Conservation (phyloP, 805 yeast genomes). For the Teunomyces stri region DNA sequence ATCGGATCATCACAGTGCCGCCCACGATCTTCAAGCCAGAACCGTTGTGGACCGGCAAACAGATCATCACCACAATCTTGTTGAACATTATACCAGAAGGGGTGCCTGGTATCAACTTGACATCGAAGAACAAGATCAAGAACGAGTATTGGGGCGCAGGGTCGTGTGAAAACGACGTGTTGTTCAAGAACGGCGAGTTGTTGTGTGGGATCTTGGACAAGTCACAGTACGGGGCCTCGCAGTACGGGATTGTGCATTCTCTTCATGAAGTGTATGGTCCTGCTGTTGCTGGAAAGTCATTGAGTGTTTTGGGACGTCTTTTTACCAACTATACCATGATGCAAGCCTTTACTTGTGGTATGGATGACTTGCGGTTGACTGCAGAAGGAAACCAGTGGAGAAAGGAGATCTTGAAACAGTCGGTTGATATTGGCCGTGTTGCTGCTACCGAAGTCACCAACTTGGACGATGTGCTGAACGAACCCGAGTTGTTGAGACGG, state of each 20-base stretch:
- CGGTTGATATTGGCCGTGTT: constrained; percentile 78
- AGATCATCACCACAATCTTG: constrained; percentile 87
- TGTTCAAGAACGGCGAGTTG: constrained; percentile 83
- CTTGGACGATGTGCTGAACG: constrained; percentile 48
- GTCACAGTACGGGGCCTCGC: constrained; percentile 97
- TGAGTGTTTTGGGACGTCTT: constrained; percentile 90
- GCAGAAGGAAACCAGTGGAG: constrained; percentile 90
- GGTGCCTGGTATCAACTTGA: constrained; percentile 89
- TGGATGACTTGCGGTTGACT: constrained; percentile 96
- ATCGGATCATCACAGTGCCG: constrained; percentile 72
- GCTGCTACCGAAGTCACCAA: constrained; percentile 96
- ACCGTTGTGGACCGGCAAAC: constrained; percentile 98
- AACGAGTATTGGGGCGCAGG: constrained; percentile 91
- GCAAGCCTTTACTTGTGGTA: constrained; percentile 98
- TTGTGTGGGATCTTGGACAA: constrained; percentile 93
- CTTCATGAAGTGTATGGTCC: constrained; percentile 95
- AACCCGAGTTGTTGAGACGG: constrained; percentile 79
- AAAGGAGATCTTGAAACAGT: constrained; percentile 70
- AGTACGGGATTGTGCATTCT: constrained; percentile 95
- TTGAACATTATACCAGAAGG: constrained; percentile 81
- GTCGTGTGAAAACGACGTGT: constrained; percentile 80
- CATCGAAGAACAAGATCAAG: constrained; percentile 84
- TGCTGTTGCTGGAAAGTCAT: constrained; percentile 79
- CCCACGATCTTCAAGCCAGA: constrained; percentile 87
- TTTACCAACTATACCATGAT: constrained; percentile 91